A percentile compares a stretch with the other conserved stretches of the same genome.
phyloP scores from a whole-genome alignment of 495 filamentous ascomycete genomes.

The Penicillium cataractarum region DNA sequence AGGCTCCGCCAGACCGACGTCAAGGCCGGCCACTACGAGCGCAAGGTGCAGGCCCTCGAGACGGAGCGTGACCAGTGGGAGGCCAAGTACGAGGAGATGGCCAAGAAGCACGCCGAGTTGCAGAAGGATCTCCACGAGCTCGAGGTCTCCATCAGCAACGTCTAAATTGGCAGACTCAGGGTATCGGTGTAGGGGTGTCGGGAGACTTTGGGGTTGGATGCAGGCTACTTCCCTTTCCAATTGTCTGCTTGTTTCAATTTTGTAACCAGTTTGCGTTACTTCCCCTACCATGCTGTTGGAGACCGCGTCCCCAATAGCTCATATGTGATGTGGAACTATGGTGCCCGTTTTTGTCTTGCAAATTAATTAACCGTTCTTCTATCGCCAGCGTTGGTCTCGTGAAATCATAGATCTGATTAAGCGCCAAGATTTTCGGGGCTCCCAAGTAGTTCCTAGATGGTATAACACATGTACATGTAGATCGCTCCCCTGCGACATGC shows the following conservation, averaged over 20 bases:
- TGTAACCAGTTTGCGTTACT: constrained; percentile 30
- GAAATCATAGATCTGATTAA: constrained; percentile 22
- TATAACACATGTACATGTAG: constrained; percentile 11
- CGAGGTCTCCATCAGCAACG: constrained; percentile 84
- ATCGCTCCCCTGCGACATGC: neutral
- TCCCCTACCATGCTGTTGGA: constrained; percentile 31
- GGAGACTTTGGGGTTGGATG: constrained; percentile 37
- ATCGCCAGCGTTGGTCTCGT: constrained; percentile 14
- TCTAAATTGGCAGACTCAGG: constrained; percentile 56
- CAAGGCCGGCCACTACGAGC: constrained; percentile 98
- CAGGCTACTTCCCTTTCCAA: constrained; percentile 33
- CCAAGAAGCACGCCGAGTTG: constrained; percentile 78
- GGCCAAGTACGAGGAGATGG: constrained; percentile 93
- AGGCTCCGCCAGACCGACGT: constrained; percentile 98
- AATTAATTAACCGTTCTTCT: constrained; percentile 23
- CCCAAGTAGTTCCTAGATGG: constrained; percentile 18
- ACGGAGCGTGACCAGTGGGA: constrained; percentile 88
- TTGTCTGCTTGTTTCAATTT: constrained; percentile 31
- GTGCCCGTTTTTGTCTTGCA: constrained; percentile 16
- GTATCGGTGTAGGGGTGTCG: constrained; percentile 34
- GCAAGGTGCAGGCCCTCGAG: constrained; percentile 97
- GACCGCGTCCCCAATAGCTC: constrained; percentile 27
- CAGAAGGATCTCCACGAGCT: constrained; percentile 93
- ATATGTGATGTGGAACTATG: constrained; percentile 27
- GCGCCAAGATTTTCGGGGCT: constrained; percentile 6